These are phyloP conservation scores for Candida insectorum DNA, from an alignment of 805 yeast genomes.

Conservation along the genomic window DNA sequence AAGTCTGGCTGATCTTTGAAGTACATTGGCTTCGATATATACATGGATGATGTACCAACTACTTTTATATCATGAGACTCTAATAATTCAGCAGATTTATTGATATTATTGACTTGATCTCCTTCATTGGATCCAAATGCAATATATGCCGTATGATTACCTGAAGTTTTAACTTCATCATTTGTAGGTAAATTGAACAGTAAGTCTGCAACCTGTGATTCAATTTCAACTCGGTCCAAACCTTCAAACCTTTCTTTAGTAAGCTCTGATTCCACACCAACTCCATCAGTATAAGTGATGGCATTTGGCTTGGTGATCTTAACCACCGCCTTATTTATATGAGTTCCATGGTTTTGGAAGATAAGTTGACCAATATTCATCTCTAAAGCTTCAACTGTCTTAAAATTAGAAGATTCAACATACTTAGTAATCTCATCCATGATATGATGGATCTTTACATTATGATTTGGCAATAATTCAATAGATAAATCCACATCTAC, in stretches of 20 bases:
- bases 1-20: conserved; percentile 75
- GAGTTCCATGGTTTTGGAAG: conserved; percentile 34
- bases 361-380: conserved; percentile 63
- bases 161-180: conserved; percentile 2
- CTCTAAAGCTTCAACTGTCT: conserved; percentile 92
- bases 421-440: conserved; percentile 51
- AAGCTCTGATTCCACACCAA: conserved; percentile 76
- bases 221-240: conserved; percentile 7
- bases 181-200: conserved; percentile 33
- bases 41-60: conserved; percentile 67
- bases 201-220: conserved; percentile 6
- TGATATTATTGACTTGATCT: conserved; percentile 60
- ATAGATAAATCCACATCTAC: conserved; percentile 57
- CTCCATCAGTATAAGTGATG: conserved; percentile 79
- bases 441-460: conserved; percentile 38
- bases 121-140: conserved; percentile 94
- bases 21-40: conserved; percentile 93
- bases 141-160: conserved; percentile 56
- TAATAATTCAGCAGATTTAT: conserved; percentile 49
- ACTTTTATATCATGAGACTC: conserved; percentile 42
- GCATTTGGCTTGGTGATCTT: conserved; percentile 86
- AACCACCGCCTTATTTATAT: conserved; percentile 44
- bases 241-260: conserved; percentile 36
- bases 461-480: conserved; percentile 19
- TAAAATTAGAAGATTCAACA: conserved; percentile 77